Evolutionary conservation across 2,329 filamentous ascomycete genomes (phyloP).

Genomic region (Aspergillus sp.): DNA sequence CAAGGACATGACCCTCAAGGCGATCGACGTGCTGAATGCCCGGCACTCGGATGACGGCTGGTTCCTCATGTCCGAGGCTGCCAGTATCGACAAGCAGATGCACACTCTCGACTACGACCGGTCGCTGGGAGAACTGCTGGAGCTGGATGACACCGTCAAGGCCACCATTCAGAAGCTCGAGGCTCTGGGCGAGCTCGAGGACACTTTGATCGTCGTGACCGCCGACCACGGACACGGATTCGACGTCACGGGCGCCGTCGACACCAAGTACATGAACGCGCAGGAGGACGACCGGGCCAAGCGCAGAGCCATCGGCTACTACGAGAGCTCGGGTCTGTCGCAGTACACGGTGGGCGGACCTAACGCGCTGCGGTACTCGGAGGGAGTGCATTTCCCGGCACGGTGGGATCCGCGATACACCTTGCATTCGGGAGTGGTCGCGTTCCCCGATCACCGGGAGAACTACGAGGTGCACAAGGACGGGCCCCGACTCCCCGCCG

Average conservation of each 20-base stretch:
- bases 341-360: conserved; percentile 68
- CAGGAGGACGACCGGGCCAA: conserved; percentile 68
- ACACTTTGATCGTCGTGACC: conserved; percentile 77
- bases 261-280: conserved; percentile 72
- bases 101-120: conserved; percentile 82
- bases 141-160: conserved; percentile 79
- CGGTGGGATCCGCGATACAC: conserved; percentile 86
- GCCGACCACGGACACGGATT: conserved; percentile 91
- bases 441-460: conserved; percentile 73
- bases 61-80: conserved; percentile 85
- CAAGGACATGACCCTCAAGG: conserved; percentile 88
- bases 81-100: conserved; percentile 89
- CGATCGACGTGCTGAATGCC: conserved; percentile 72
- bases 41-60: conserved; percentile 69
- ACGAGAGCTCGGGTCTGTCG: conserved; percentile 70
- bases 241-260: conserved; percentile 78
- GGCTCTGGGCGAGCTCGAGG: conserved; percentile 64
- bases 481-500: conserved; percentile 63
- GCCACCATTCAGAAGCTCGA: conserved; percentile 71
- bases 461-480: conserved; percentile 70
- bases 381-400: conserved; percentile 72
- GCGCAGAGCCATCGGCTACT: conserved; percentile 72
- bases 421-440: conserved; percentile 69
- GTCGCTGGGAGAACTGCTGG: conserved; percentile 78
- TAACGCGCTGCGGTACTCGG: conserved; percentile 63